Evolutionary conservation across 1,284 basidiomycete species (phyloP).

Genomic region (Ceratobasidium sp.): DNA sequence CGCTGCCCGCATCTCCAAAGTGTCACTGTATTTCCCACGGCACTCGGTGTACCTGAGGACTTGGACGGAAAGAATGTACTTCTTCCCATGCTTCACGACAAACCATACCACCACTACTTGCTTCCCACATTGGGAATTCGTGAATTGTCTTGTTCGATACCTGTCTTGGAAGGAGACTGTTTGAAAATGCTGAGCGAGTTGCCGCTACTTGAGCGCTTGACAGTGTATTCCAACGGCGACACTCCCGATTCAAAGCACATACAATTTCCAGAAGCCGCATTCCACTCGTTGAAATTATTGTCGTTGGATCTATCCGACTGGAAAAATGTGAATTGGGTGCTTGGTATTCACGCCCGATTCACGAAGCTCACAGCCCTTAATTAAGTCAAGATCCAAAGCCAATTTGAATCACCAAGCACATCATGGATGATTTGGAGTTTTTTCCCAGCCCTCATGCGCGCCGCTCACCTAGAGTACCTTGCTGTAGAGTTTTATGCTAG

Average conservation of each 20-base stretch:
- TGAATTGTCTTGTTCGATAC: not conserved
- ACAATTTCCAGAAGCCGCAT: not conserved
- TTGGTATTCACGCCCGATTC: not conserved
- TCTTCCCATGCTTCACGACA: not conserved
- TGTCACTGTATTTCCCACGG: slow-evolving; percentile 1
- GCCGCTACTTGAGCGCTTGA: not conserved
- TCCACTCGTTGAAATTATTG: not conserved
- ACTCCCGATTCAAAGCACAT: not conserved
- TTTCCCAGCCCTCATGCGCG: too few species aligned
- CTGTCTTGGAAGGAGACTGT: not conserved
- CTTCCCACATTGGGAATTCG: not conserved
- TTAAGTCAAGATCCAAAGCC: not conserved
- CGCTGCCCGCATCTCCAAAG: slow-evolving; percentile 10
- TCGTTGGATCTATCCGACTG: not conserved
- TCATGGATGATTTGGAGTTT: not conserved
- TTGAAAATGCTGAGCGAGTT: not conserved
- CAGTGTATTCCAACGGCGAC: not conserved
- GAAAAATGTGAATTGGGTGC: too few species aligned
- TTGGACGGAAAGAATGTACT: slow-evolving; percentile 12
- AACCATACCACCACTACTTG: slow-evolving; percentile 11
- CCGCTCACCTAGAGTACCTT: too few species aligned
- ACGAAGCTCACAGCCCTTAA: not conserved
- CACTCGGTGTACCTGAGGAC: not conserved
- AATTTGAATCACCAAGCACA: not conserved
- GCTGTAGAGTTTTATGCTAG: too few species aligned